These are phyloP conservation scores for Candida chilensis DNA, from an alignment of 805 yeast genomes.

Conservation along the genomic window DNA sequence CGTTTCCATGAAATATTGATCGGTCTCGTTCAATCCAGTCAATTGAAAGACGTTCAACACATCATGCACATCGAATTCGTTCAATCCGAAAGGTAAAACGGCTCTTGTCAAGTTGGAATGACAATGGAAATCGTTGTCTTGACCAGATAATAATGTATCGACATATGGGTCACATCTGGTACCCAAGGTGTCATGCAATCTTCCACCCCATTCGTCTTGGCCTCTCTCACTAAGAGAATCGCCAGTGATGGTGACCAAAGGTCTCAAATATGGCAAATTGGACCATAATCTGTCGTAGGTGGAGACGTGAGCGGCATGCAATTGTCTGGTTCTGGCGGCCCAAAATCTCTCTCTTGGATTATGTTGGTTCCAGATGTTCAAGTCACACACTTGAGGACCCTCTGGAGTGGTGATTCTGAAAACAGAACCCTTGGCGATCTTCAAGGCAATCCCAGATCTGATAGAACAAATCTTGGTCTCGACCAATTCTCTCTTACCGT, in stretches of 20 bases:
- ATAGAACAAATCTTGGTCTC: constrained; percentile 37
- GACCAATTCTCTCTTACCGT: constrained; percentile 30
- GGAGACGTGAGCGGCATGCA: constrained; percentile 55
- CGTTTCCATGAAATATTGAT: constrained; percentile 64
- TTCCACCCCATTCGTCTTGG: constrained; percentile 57
- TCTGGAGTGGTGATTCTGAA: constrained; percentile 56
- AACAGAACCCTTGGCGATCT: constrained; percentile 50
- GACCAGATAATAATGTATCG: constrained; percentile 53
- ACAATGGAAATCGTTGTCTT: constrained; percentile 58
- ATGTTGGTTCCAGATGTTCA: constrained; percentile 53
- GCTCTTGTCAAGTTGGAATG: constrained; percentile 58
- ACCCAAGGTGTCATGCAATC: constrained; percentile 58
- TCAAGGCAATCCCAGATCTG: constrained; percentile 53
- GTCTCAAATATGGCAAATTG: constrained; percentile 54
- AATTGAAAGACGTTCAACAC: constrained; percentile 64
- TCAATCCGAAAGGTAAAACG: constrained; percentile 48
- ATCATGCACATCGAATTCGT: constrained; percentile 61
- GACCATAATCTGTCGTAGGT: constrained; percentile 60
- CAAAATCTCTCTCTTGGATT: constrained; percentile 59
- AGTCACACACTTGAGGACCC: constrained; percentile 66
- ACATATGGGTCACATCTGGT: constrained; percentile 67
- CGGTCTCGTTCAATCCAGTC: constrained; percentile 56
- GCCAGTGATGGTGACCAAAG: constrained; percentile 53
- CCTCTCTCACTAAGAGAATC: constrained; percentile 48
- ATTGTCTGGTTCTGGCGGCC: constrained; percentile 63